These are phyloP conservation scores for Calendula officinalis DNA, from an alignment of 129 eudicot genomes.

Conservation along the genomic window DNA sequence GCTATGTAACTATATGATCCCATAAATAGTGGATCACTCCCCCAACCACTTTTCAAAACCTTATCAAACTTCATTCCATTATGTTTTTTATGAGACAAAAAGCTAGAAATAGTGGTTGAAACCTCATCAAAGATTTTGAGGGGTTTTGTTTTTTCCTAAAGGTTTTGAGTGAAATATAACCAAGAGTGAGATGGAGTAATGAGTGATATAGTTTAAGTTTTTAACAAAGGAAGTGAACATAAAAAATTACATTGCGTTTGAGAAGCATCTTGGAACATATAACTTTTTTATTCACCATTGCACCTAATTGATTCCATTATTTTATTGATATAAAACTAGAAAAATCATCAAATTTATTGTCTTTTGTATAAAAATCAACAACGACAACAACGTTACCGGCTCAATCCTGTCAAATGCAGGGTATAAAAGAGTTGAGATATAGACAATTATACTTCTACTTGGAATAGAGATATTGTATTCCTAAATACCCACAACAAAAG, in stretches of 20 bases:
- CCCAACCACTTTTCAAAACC: constrained; percentile 76
- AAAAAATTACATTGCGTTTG: constrained; percentile 11
- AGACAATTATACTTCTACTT: no score
- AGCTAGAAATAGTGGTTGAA: constrained; percentile 58
- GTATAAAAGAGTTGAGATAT: no score
- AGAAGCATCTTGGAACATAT: constrained; percentile 8
- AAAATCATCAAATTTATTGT: not conserved
- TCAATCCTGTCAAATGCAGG: no score
- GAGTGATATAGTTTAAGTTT: constrained; percentile 17
- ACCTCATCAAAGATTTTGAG: constrained; percentile 43
- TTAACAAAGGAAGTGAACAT: constrained; percentile 3
- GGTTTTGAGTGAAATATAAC: constrained; percentile 16
- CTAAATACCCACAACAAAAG: no score
- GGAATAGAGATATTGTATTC: no score
- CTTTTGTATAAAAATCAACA: no score
- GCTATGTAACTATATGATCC: constrained; percentile 92
- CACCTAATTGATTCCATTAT: constrained; percentile 15
- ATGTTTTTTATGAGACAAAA: constrained; percentile 30
- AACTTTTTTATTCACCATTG: not conserved
- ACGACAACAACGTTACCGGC: no score
- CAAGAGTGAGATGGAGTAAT: constrained; percentile 19
- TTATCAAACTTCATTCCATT: constrained; percentile 35
- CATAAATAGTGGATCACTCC: constrained; percentile 78
- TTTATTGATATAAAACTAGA: constrained; percentile 9
- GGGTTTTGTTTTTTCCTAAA: constrained; percentile 13